Conservation (phyloP, 2,329 filamentous ascomycete genomes). For the Canariomyces notabilis region DNA sequence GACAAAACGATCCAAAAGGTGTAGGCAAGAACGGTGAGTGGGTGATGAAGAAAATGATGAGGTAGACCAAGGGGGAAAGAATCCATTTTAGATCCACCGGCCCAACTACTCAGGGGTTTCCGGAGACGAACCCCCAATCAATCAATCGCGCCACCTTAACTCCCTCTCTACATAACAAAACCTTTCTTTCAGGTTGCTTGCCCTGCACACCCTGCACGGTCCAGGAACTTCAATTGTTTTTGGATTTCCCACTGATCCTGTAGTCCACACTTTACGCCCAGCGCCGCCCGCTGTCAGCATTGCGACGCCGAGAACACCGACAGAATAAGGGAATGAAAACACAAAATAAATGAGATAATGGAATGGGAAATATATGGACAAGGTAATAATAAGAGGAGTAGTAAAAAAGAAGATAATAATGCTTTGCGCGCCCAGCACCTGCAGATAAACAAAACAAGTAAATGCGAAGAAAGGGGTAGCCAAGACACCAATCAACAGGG, state of each 20-base stretch:
- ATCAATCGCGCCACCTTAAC: too few species aligned
- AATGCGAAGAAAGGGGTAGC: not conserved
- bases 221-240: not conserved
- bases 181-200: too few species aligned
- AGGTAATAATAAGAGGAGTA: not conserved
- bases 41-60: too few species aligned
- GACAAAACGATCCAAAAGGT: too few species aligned
- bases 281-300: not conserved
- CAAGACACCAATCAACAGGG: too few species aligned
- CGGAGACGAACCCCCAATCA: too few species aligned
- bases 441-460: not conserved
- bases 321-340: not conserved
- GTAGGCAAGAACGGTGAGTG: too few species aligned
- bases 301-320: not conserved
- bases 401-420: not conserved
- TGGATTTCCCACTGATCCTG: not conserved
- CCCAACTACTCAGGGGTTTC: too few species aligned
- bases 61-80: too few species aligned
- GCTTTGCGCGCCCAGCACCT: not conserved
- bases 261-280: not conserved
- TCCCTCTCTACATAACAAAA: not conserved
- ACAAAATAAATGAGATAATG: too few species aligned
- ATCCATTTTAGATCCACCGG: too few species aligned
- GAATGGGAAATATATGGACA: not conserved
- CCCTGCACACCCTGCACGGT: not conserved